phyloP scores from a whole-genome alignment of 495 filamentous ascomycete genomes.

The Mytilinidion resinicola region DNA sequence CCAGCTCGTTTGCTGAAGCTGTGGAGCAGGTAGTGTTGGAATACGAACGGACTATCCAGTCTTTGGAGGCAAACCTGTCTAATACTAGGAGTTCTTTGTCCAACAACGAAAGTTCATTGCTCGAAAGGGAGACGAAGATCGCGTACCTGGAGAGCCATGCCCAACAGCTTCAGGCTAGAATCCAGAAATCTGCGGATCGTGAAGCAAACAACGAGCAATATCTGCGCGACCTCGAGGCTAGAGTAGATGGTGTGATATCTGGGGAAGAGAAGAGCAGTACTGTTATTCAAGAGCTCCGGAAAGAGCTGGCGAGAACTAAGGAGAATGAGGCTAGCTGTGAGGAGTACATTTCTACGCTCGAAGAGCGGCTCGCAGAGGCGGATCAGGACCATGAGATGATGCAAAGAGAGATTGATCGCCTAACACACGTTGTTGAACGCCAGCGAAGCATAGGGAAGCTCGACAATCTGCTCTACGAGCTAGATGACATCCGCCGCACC shows the following conservation, averaged over 20 bases:
- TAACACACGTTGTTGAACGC: slow-evolving; percentile 92
- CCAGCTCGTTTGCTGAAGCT: slow-evolving; percentile 88
- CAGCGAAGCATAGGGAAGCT: slow-evolving; percentile 92
- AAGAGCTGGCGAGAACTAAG: slow-evolving; percentile 81
- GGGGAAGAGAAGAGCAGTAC: slow-evolving; percentile 88
- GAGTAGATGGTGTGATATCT: slow-evolving; percentile 79
- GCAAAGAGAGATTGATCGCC: slow-evolving; percentile 88
- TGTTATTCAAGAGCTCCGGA: slow-evolving; percentile 79
- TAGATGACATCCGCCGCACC: slow-evolving; percentile 72
- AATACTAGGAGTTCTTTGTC: slow-evolving; percentile 81
- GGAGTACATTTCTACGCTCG: slow-evolving; percentile 94
- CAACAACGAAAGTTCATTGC: slow-evolving; percentile 70
- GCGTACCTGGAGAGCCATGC: slow-evolving; percentile 89
- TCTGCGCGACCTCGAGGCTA: slow-evolving; percentile 81
- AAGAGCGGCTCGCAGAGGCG: slow-evolving; percentile 90
- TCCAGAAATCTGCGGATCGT: slow-evolving; percentile 85
- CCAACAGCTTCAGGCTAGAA: slow-evolving; percentile 74
- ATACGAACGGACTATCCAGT: slow-evolving; percentile 98
- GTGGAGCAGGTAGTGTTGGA: slow-evolving; percentile 95
- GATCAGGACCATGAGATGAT: slow-evolving; percentile 95
- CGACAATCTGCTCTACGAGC: slow-evolving; percentile 82
- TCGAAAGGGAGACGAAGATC: slow-evolving; percentile 90
- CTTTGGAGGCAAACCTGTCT: slow-evolving; percentile 83
- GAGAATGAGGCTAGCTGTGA: slow-evolving; percentile 86
- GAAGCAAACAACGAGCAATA: slow-evolving; percentile 87